Percentiles rank a stretch among this genome's conserved stretches.
Evolutionary conservation across 306 rosid genomes (phyloP).

Genomic region (Ziziphus jujuba): DNA sequence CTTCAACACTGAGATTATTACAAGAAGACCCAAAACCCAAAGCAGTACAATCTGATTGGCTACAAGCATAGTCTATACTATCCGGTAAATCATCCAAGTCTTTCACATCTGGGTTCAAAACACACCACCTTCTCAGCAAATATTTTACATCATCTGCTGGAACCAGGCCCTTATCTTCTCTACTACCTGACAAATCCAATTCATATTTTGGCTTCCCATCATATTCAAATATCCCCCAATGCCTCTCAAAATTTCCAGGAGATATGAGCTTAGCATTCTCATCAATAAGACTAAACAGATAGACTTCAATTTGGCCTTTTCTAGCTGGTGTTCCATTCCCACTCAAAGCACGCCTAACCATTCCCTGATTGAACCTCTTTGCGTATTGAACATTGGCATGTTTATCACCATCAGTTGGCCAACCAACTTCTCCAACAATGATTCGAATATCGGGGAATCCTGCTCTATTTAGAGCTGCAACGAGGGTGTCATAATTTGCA

Average conservation of each 20-base stretch:
- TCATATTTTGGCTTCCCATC: slow-evolving; percentile 93
- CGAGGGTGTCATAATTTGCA: slow-evolving; percentile 75
- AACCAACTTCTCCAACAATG: slow-evolving; percentile 81
- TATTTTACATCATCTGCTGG: slow-evolving; percentile 72
- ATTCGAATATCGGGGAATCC: slow-evolving; percentile 69
- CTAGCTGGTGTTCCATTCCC: slow-evolving; percentile 76
- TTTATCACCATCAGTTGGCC: slow-evolving; percentile 88
- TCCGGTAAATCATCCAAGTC: slow-evolving; percentile 35
- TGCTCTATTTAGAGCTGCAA: slow-evolving; percentile 57
- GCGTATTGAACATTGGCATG: slow-evolving; percentile 60
- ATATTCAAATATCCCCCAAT: slow-evolving; percentile 88
- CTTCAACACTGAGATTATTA: slow-evolving; percentile 46
- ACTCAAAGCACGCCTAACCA: slow-evolving; percentile 55
- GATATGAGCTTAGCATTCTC: slow-evolving; percentile 68
- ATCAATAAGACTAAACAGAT: slow-evolving; percentile 71
- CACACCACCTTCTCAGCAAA: slow-evolving; percentile 65
- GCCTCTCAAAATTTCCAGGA: slow-evolving; percentile 88
- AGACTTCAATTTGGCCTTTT: slow-evolving; percentile 49
- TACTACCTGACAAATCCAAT: slow-evolving; percentile 52
- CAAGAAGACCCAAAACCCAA: slow-evolving; percentile 95
- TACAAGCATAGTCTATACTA: slow-evolving; percentile 75
- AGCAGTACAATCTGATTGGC: slow-evolving; percentile 81
- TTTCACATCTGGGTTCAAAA: slow-evolving; percentile 42
- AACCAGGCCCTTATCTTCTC: slow-evolving; percentile 40
- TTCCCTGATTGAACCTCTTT: slow-evolving; percentile 68